A percentile compares a stretch with the other conserved stretches of the same genome.
Evolutionary conservation across 1,284 basidiomycete species (phyloP).

Genomic region (Erythrobasidium hasegawianum): DNA sequence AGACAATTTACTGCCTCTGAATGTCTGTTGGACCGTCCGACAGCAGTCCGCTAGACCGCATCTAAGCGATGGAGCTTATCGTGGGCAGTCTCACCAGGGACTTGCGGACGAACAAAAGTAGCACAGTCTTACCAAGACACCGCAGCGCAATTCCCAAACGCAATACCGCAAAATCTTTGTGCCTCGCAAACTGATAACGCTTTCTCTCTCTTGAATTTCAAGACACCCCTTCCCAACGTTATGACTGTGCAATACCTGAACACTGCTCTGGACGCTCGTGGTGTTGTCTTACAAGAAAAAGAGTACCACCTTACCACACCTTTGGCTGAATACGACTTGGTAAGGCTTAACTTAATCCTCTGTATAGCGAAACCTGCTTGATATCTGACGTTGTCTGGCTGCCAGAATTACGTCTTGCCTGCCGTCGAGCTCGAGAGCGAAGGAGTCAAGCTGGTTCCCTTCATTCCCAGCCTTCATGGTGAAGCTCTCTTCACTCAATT

Average conservation of each 20-base stretch:
- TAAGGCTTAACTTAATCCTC: not conserved
- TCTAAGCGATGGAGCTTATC: too few relatives aligned
- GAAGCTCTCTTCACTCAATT: conserved; percentile 5
- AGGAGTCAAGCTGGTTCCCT: conserved; percentile 19
- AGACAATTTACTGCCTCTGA: too few relatives aligned
- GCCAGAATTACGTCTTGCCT: conserved; percentile 17
- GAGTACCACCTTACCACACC: conserved; percentile 10
- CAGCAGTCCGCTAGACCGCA: too few relatives aligned
- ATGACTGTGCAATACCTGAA: conserved; percentile 14
- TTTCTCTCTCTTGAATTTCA: too few relatives aligned
- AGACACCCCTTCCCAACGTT: too few relatives aligned
- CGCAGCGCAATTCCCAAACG: too few relatives aligned
- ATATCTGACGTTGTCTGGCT: not conserved
- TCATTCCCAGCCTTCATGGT: conserved; percentile 12
- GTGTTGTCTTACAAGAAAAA: not conserved
- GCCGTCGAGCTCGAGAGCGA: conserved; percentile 14
- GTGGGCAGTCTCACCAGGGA: too few relatives aligned
- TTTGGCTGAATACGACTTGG: conserved; percentile 20
- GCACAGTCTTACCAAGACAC: too few relatives aligned
- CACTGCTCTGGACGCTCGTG: not conserved
- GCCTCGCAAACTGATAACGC: too few relatives aligned
- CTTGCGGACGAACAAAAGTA: too few relatives aligned
- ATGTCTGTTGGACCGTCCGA: too few relatives aligned
- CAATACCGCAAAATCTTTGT: too few relatives aligned
- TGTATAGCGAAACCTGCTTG: not conserved